Conservation (phyloP, 1,284 basidiomycete species). For the Microbotryum silenes-acaulis region DNA sequence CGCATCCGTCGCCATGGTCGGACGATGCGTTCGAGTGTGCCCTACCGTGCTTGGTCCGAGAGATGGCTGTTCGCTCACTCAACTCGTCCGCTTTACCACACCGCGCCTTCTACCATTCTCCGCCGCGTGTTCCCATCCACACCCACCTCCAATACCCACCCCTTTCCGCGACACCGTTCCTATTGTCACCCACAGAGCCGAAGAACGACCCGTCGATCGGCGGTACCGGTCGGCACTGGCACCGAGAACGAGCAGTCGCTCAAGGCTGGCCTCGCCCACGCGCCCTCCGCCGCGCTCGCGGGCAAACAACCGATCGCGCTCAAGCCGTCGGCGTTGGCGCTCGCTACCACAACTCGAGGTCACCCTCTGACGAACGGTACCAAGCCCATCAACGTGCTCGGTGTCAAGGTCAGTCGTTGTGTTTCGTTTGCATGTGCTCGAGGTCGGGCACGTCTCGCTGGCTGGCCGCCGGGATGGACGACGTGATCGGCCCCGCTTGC, state of each 20-base stretch:
- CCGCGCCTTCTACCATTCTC: too few relatives aligned
- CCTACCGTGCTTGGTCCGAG: too few relatives aligned
- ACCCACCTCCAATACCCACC: too few relatives aligned
- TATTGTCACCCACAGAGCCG: conserved; percentile 19
- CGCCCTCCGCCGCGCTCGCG: not conserved
- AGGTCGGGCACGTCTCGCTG: not conserved
- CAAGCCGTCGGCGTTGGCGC: not conserved
- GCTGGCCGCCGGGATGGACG: not conserved
- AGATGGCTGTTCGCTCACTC: too few relatives aligned
- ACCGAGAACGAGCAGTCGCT: conserved; percentile 26
- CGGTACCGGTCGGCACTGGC: conserved; percentile 15
- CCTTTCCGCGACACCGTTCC: too few relatives aligned
- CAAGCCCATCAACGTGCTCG: conserved; percentile 5
- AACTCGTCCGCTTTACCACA: too few relatives aligned
- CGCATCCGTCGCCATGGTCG: too few relatives aligned
- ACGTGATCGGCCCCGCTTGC: not conserved
- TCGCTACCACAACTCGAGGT: not conserved
- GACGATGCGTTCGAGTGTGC: too few relatives aligned
- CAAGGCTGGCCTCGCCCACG: not conserved
- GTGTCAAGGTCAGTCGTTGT: conserved; percentile 17
- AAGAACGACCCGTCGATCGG: conserved; percentile 26
- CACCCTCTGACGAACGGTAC: not conserved
- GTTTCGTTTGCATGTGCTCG: not conserved
- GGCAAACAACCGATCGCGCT: conserved; percentile 6
- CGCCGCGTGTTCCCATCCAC: too few relatives aligned